phyloP scores from a whole-genome alignment of 257 asterid species.

The Rehmannia glutinosa region DNA sequence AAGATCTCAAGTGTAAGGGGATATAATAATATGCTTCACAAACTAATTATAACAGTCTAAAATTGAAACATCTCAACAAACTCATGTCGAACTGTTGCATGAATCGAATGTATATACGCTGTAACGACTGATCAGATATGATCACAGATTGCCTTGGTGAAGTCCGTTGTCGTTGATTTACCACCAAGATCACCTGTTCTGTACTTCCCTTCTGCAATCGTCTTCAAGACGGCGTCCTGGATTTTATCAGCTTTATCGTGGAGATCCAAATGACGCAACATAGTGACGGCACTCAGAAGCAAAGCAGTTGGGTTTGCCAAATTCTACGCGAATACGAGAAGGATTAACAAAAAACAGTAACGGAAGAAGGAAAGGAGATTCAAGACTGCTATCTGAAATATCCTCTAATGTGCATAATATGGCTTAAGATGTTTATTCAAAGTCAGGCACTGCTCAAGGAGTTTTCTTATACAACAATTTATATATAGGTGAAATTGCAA shows the following conservation, averaged over 20 bases:
- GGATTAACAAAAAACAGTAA: background rate
- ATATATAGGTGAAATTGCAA: no score
- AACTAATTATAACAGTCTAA: conserved; percentile 5
- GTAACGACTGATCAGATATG: conserved; percentile 36
- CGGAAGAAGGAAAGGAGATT: no score
- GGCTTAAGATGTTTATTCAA: background rate
- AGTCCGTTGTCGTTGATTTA: conserved; percentile 67
- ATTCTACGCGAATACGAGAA: conserved; percentile 43
- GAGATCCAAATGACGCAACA: conserved; percentile 78
- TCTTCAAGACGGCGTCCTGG: conserved; percentile 73
- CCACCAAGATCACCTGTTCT: conserved; percentile 96
- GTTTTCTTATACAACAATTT: no score
- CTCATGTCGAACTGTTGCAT: conserved; percentile 23
- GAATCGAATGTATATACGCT: conserved; percentile 25
- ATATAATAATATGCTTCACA: conserved; percentile 20
- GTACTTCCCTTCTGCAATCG: conserved; percentile 89
- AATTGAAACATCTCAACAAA: conserved; percentile 21
- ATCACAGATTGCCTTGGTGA: conserved; percentile 84
- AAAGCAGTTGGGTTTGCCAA: conserved; percentile 96
- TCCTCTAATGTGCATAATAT: no score
- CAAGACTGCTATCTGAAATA: no score
- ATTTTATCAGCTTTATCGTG: conserved; percentile 76
- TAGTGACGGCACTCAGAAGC: conserved; percentile 78
- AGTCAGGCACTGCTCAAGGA: no score
- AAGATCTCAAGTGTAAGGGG: no score